phyloP scores from a whole-genome alignment of 1,284 basidiomycete species.

The Sanghuangporus baumii region DNA sequence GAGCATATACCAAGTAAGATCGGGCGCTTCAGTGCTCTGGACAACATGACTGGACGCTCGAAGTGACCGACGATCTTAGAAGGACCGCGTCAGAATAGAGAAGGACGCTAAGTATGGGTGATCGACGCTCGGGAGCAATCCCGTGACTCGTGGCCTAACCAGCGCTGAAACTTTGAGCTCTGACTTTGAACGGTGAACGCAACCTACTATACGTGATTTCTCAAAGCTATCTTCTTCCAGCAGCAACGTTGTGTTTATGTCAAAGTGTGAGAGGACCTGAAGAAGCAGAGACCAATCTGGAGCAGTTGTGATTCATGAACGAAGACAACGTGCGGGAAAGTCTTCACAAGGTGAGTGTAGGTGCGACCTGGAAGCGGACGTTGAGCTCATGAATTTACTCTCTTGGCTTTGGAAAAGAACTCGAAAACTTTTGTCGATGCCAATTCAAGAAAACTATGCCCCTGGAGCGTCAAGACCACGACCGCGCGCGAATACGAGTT shows the following conservation, averaged over 20 bases:
- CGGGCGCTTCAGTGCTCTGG: not conserved
- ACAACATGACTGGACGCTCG: not conserved
- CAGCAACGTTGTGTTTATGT: not conserved
- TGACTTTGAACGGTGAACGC: not conserved
- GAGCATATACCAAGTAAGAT: not conserved
- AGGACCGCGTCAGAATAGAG: not conserved
- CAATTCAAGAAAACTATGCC: slow-evolving; percentile 6
- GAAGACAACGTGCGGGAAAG: slow-evolving; percentile 8
- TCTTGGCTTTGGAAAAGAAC: not conserved
- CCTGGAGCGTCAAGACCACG: slow-evolving; percentile 9
- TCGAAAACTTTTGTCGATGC: not conserved
- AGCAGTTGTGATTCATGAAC: slow-evolving; percentile 13
- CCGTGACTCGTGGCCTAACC: not conserved
- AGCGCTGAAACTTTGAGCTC: not conserved
- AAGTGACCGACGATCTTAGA: not conserved
- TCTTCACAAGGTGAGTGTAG: slow-evolving; percentile 3
- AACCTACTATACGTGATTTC: not conserved
- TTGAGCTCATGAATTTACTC: not conserved
- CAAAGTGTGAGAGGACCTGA: not conserved
- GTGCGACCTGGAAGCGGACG: not conserved
- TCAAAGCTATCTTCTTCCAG: not conserved
- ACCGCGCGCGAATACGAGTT: slow-evolving; percentile 16
- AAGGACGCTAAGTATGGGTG: slow-evolving; percentile 1
- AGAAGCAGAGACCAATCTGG: not conserved
- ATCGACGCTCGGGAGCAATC: not conserved